Conservation (phyloP, 1,139 yeast species). For the Yarrowia galli region DNA sequence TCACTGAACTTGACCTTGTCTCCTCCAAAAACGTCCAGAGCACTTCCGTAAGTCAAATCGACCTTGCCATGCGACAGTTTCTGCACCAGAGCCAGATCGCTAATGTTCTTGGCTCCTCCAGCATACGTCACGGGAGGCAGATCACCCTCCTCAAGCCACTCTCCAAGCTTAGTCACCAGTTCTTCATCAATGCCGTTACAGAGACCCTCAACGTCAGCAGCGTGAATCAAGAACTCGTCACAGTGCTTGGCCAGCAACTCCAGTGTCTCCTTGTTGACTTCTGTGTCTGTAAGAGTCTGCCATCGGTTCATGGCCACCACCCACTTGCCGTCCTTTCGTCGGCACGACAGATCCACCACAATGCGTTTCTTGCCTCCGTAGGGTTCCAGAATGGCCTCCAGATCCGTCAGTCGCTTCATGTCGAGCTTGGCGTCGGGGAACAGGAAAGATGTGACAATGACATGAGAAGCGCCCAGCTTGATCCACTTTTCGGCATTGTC, state of each 20-base stretch:
- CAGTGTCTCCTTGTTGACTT: conserved; percentile 63
- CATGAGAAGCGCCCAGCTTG: conserved; percentile 70
- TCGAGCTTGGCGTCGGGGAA: conserved; percentile 71
- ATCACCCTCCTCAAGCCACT: conserved; percentile 71
- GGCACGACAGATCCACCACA: conserved; percentile 92
- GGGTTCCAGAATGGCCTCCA: conserved; percentile 56
- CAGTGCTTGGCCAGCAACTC: conserved; percentile 66
- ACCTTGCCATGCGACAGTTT: conserved; percentile 77
- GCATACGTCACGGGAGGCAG: conserved; percentile 79
- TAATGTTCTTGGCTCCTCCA: conserved; percentile 86
- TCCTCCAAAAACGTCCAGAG: conserved; percentile 95
- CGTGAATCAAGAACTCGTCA: conserved; percentile 88
- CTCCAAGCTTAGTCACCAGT: conserved; percentile 71
- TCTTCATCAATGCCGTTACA: conserved; percentile 90
- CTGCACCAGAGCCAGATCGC: conserved; percentile 71
- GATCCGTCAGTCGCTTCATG: conserved; percentile 58
- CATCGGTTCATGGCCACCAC: conserved; percentile 96
- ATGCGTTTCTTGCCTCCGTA: conserved; percentile 63
- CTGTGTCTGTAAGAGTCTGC: conserved; percentile 83
- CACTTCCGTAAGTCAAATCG: conserved; percentile 90
- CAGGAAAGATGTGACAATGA: conserved; percentile 91
- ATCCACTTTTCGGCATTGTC: conserved; percentile 81
- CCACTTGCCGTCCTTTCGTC: conserved; percentile 68
- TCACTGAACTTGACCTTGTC: conserved; percentile 74
- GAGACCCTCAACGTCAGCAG: conserved; percentile 97